Base-by-base conservation (phyloP, 208 protist species). In the Trypanosoma scelopori region DNA sequence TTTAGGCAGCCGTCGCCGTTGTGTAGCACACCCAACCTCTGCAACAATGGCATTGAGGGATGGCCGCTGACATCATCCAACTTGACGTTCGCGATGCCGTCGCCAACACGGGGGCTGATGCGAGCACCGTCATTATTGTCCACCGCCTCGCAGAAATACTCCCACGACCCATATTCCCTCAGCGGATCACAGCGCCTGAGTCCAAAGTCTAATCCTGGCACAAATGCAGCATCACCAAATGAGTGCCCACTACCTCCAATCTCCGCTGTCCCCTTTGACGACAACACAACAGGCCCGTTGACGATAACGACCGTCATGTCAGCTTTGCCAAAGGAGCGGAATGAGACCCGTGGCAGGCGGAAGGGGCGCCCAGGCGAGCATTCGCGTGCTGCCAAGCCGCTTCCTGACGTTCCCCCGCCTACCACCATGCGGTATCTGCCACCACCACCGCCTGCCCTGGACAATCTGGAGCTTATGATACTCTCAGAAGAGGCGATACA, bases 111-210 rank as follows among this genome's bases (percentile, higher is more conserved):
- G 12, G 9, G 39, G 0, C 39, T 68, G 5, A 42, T 9, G 16
- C 62, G 62, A 9, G 16, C 50, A 11, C 22, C 35, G 22, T 59
- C 62, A 9, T 7, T 45, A 7, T 0, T 46, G 4, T 59, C 51
- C 16, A 25, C 11, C 6, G 25, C 49, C 1, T 68, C 52, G 27
- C 61, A 58, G 35, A 51, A 52, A 16, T 68, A 68, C 23, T 43
- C 51, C 25, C 70, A 76, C 35, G 62, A 76, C 48, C 70, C 70
- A 22, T 76, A 76, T 56, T 76, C 70, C 3, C 61, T 67, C 18
- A 60, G 59, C 46, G 50, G 61, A 6, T 70, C 70, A 0, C 62
- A 68, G 42, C 62, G 52, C 1, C 25, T 68, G 9, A 59, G 62
- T 13, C 42, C 62, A 43, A 51, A 47, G 62, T 53, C 62, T 16